Evolutionary conservation across 2,329 filamentous ascomycete genomes (phyloP).

Genomic region (Alternaria tenuissima): DNA sequence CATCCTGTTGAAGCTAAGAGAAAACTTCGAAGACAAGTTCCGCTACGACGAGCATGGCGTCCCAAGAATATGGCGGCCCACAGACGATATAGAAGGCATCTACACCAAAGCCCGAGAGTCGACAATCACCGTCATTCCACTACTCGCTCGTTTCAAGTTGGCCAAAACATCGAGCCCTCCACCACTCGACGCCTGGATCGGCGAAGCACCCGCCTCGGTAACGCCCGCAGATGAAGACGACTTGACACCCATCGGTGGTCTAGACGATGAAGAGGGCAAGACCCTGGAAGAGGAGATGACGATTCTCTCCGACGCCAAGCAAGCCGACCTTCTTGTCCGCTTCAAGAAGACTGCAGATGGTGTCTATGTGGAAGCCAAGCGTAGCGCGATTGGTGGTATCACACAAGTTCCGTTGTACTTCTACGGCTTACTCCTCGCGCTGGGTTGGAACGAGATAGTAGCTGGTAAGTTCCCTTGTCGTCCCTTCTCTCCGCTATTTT

Average conservation of each 20-base stretch:
- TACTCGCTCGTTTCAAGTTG: constrained; percentile 85
- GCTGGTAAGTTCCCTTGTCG: constrained; percentile 71
- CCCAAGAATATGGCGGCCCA: constrained; percentile 94
- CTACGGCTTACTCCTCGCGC: constrained; percentile 83
- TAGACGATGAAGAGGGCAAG: constrained; percentile 94
- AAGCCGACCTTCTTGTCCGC: constrained; percentile 87
- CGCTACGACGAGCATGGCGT: constrained; percentile 95
- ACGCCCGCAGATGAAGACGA: constrained; percentile 91
- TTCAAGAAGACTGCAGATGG: constrained; percentile 99
- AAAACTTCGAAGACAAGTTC: constrained; percentile 99
- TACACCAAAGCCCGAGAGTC: constrained; percentile 94
- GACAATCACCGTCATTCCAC: constrained; percentile 87
- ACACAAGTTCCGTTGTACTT: constrained; percentile 95
- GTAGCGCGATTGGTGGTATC: constrained; percentile 93
- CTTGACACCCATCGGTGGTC: constrained; percentile 84
- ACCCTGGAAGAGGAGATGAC: constrained; percentile 96
- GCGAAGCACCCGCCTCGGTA: constrained; percentile 75
- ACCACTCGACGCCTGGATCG: constrained; percentile 85
- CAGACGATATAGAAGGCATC: constrained; percentile 94
- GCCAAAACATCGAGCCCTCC: constrained; percentile 77
- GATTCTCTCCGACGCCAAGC: constrained; percentile 87
- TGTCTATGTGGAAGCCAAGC: constrained; percentile 97
- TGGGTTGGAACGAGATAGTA: constrained; percentile 99
- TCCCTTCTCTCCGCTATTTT: background rate
- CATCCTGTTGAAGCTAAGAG: constrained; percentile 89